Percentiles rank a stretch among this genome's conserved stretches.
phyloP scores from a whole-genome alignment of 805 yeast species.

The Diddensiella transvaalensis region DNA sequence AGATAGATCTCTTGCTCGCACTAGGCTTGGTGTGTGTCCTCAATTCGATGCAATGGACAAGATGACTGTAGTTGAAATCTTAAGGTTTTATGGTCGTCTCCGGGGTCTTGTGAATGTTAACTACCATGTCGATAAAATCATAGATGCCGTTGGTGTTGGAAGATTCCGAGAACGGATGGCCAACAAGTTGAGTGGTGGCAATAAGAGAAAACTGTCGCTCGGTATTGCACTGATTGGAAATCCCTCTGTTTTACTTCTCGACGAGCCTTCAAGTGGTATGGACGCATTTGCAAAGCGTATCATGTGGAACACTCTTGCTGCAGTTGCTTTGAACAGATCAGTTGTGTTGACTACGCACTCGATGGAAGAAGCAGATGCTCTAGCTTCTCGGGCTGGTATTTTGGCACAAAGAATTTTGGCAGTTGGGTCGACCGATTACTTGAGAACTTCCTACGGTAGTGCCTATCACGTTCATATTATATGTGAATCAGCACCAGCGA shows the following conservation, averaged over 20 bases:
- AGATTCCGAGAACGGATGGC: slow-evolving; percentile 33
- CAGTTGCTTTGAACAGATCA: slow-evolving; percentile 32
- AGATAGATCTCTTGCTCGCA: slow-evolving; percentile 31
- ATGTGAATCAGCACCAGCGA: slow-evolving; percentile 29
- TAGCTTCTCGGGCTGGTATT: slow-evolving; percentile 35
- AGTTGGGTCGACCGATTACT: slow-evolving; percentile 30
- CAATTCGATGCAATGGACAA: slow-evolving; percentile 39
- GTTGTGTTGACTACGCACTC: slow-evolving; percentile 37
- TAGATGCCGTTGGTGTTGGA: slow-evolving; percentile 35
- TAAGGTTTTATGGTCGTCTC: slow-evolving; percentile 32
- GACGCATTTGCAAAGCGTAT: slow-evolving; percentile 38
- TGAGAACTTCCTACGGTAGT: slow-evolving; percentile 30
- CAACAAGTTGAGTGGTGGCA: slow-evolving; percentile 35
- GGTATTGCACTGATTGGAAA: slow-evolving; percentile 37
- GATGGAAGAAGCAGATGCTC: slow-evolving; percentile 39
- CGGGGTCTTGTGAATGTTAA: slow-evolving; percentile 29
- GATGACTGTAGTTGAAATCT: slow-evolving; percentile 33
- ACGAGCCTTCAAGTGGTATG: slow-evolving; percentile 39
- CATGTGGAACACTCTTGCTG: slow-evolving; percentile 36
- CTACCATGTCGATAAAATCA: slow-evolving; percentile 30
- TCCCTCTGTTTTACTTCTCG: slow-evolving; percentile 36
- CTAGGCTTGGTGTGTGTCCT: slow-evolving; percentile 37
- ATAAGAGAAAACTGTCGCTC: slow-evolving; percentile 35
- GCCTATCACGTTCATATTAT: slow-evolving; percentile 32
- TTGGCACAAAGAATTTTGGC: slow-evolving; percentile 32